Evolutionary conservation across 495 filamentous ascomycete species (phyloP).

Genomic region (Tirmania nivea): DNA sequence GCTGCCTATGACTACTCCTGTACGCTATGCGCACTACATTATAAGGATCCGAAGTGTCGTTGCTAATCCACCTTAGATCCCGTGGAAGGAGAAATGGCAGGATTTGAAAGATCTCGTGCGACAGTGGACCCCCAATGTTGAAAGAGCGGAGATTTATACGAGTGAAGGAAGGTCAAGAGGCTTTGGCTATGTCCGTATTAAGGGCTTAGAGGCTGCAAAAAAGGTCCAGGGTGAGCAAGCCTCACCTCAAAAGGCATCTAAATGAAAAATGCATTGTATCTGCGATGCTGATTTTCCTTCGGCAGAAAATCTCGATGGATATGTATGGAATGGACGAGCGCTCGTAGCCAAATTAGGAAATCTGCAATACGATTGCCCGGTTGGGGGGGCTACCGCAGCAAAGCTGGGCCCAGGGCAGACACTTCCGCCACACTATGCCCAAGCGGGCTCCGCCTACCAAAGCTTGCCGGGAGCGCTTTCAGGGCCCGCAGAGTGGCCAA

Average conservation of each 20-base stretch:
- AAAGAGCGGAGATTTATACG: conserved; percentile 5
- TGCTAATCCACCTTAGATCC: conserved; percentile 1
- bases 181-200: conserved; percentile 8
- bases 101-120: conserved; percentile 12
- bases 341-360: conserved; percentile 7
- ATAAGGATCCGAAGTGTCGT: too few relatives aligned
- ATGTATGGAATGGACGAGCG: conserved; percentile 7
- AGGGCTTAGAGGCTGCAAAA: conserved; percentile 6
- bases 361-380: conserved; percentile 4
- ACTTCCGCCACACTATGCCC: too few relatives aligned
- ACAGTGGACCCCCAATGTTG: conserved; percentile 5
- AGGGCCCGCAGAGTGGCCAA: too few relatives aligned
- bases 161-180: conserved; percentile 3
- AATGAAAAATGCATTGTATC: neutral
- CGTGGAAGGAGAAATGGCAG: conserved; percentile 11
- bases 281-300: neutral
- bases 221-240: conserved; percentile 5
- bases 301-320: conserved; percentile 4
- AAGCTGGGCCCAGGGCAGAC: too few relatives aligned
- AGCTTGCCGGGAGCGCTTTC: too few relatives aligned
- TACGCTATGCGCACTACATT: too few relatives aligned
- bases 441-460: too few relatives aligned
- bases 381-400: neutral
- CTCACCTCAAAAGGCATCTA: too few relatives aligned
- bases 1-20: too few relatives aligned